Base-by-base conservation (phyloP, 2,329 filamentous ascomycete species). In the Nothopassalora personata region DNA sequence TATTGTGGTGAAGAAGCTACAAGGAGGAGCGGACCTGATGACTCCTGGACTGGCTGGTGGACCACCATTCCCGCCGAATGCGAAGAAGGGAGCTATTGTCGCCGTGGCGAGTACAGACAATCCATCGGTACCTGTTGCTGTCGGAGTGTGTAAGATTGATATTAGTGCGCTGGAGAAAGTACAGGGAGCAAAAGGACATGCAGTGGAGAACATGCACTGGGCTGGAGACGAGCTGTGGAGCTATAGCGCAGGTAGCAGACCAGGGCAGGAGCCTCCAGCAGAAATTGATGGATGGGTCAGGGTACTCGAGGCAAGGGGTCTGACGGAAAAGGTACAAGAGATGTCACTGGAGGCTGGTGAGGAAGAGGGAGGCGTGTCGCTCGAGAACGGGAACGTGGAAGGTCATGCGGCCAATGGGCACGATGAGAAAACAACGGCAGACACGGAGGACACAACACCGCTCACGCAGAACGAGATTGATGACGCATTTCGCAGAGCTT, bases 141-240 rank as follows among this genome's bases (percentile, higher is more conserved):
- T 88, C 3, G 86, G 86, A 0, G 74, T 81, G n/a, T 88, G 85
- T 68, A 80, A 83, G 66, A 83, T 87, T 50, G 83, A 88, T 72
- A 76, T 88, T 15, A 80, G 80, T 49, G 76, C 74, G 1, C 69
- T 87, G 54, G 75, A 78, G 53, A 73, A 74, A 31, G 83, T 86
- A 5, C 81, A 82, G 67, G 85, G 86, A 0, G 76, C 78, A 13
- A 86, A 84, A 67, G 86, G 86, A 0, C 82, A 84, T 73, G 86
- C 86, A 1, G 84, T 88, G 9, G 79, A 83, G 63, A 85, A 82
- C 4, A 74, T 88, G 52, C 86, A 88, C 67, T 88, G 86, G 86
- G 79, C 80, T 60, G 85, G 86, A 1, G 86, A 89, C 73, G 86
- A 89, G 73, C 68, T 87, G n/a, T 88, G 85, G 84, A 76, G 77